phyloP scores from a whole-genome alignment of 2,329 filamentous ascomycete genomes.

The Fusarium compactum region DNA sequence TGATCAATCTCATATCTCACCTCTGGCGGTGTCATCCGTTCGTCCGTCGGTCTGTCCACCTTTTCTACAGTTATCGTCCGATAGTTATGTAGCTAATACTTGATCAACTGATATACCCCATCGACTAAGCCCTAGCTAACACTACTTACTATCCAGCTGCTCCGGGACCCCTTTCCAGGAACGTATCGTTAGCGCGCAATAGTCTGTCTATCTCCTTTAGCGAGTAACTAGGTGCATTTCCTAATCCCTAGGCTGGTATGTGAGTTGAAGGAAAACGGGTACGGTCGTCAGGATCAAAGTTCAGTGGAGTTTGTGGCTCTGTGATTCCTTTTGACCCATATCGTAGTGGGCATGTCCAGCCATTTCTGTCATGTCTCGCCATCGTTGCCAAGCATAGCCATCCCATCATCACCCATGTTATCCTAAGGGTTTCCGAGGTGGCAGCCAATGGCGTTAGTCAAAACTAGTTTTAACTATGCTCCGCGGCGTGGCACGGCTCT shows the following conservation, averaged over 20 bases:
- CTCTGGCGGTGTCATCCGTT: neutral
- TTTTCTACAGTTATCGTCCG: neutral
- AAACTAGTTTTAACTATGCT: neutral
- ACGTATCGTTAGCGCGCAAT: slow-evolving; percentile 8
- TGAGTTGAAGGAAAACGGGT: slow-evolving; percentile 4
- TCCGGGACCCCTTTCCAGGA: slow-evolving; percentile 8
- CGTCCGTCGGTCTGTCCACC: neutral
- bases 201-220: neutral
- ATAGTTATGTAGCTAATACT: neutral
- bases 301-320: neutral
- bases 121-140: neutral
- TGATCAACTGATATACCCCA: neutral
- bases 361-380: neutral
- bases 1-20: neutral
- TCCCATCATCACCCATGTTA: neutral
- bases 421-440: neutral
- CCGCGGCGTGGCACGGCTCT: neutral
- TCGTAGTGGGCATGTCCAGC: neutral
- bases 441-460: neutral
- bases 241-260: neutral
- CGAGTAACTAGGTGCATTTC: neutral
- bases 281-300: neutral
- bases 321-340: neutral
- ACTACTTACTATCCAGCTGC: neutral
- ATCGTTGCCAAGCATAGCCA: neutral